These are phyloP conservation scores for Cenchrus americanus DNA, from an alignment of 176 grass and related monocot species.

Conservation along the genomic window DNA sequence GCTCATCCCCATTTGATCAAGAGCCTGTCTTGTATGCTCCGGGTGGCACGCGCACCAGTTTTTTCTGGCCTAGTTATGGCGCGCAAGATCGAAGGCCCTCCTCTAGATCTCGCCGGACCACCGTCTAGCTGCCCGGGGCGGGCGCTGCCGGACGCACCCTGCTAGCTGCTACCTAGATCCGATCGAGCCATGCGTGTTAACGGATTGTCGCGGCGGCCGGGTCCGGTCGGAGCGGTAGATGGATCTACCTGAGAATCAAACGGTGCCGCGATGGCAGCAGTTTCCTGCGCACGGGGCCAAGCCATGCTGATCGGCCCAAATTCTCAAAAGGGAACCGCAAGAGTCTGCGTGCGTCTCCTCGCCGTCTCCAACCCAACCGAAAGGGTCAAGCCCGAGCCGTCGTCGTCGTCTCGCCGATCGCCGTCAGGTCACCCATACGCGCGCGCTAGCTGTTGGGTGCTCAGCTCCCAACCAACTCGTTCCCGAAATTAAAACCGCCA, in stretches of 20 bases:
- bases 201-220: not conserved
- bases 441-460: not conserved
- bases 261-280: no score
- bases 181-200: not conserved
- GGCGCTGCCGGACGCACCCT: not conserved
- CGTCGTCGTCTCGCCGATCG: not conserved
- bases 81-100: not conserved
- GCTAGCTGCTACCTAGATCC: not conserved
- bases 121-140: not conserved
- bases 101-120: not conserved
- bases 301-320: no score
- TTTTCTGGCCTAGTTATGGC: constrained; percentile 22
- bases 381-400: no score
- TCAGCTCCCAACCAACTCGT: constrained; percentile 21
- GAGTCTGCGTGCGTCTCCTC: no score
- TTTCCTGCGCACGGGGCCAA: no score
- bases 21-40: not conserved
- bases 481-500: constrained; percentile 22
- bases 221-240: not conserved
- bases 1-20: not conserved
- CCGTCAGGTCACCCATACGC: not conserved
- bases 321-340: no score
- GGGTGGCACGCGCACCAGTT: not conserved
- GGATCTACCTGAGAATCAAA: not conserved
- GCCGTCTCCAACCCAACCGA: no score